Evolutionary conservation across 192 early-diverging fungal species (phyloP), one percentile per base, ranked within the genome.

Genomic region (Linnemannia exigua): DNA sequence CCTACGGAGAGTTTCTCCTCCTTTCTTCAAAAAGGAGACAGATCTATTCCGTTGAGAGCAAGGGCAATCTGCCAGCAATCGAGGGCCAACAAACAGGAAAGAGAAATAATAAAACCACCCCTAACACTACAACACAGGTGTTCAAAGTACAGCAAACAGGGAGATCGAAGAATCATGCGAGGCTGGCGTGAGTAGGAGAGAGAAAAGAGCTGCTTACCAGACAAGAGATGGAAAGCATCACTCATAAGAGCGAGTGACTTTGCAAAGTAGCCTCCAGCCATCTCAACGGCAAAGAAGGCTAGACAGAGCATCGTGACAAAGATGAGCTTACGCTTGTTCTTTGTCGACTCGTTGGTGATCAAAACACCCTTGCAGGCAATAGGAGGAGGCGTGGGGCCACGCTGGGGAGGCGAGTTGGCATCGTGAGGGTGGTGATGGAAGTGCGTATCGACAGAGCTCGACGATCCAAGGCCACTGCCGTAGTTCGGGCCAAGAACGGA

Each of bases 221-320:
- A 93, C 44, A 96, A 80, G 46, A 96, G 79, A 77, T 96, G 95
- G 79, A 96, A 96, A 38, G 91, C 91, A 87, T 96, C 95, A 74
- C 88, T 90, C 76, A 96, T 88, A 35, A 96, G 90, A 5, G 95
- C 95, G 63, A 96, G 89, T 36, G 92, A 93, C 46, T 83, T 87
- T 41, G 93, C 87, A 87, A 92, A 88, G 67, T 91, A 89, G 44
- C 93, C 95, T 41, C 91, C 94, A 38, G 89, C 74, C 54, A 95
- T 80, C 85, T 95, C 95, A 22, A 92, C 89, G 0, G 82, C 25
- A 88, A 95, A 95, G 86, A 95, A 95, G 0, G 72, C 75, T 28
- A 85, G 58, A 54, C 82, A 85, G 58, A 85, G 77, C 17, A 85
- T 31, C 1, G 82, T 85, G 58, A 85, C 82, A 79, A 85, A 85